These are phyloP conservation scores for Ceratopteris richardii DNA, from an alignment of 75 land plant species.

Conservation along the genomic window DNA sequence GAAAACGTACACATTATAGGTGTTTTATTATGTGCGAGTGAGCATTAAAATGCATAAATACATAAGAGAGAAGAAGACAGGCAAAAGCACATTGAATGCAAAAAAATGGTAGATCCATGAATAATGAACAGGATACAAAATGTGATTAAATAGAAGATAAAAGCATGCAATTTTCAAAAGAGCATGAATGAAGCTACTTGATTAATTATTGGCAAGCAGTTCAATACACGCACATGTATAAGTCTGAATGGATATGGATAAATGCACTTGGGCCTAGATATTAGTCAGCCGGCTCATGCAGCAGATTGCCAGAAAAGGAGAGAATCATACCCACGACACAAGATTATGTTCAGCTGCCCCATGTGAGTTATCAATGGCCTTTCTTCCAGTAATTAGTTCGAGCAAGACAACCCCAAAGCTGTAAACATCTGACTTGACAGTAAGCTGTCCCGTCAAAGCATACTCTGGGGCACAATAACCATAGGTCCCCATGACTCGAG, in stretches of 20 bases:
- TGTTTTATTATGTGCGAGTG: too few species aligned
- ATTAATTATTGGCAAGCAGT: not conserved
- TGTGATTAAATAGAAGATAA: too few species aligned
- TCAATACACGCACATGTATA: not conserved
- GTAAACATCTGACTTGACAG: constrained; percentile 70
- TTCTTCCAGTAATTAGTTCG: constrained; percentile 64
- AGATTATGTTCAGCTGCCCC: constrained; percentile 62
- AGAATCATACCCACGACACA: constrained; percentile 33
- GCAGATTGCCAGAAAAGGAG: not conserved
- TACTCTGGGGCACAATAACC: constrained; percentile 82
- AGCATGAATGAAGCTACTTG: too few species aligned
- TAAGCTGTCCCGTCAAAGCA: constrained; percentile 75
- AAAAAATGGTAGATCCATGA: too few species aligned
- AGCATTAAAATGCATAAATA: too few species aligned
- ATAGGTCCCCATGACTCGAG: constrained; percentile 70
- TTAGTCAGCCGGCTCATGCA: not conserved
- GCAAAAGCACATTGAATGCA: too few species aligned
- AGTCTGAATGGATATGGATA: not conserved
- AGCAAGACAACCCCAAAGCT: constrained; percentile 72
- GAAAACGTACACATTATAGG: too few species aligned
- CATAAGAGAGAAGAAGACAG: too few species aligned
- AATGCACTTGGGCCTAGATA: not conserved
- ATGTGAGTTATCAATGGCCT: constrained; percentile 61
- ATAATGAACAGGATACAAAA: too few species aligned
- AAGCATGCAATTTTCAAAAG: too few species aligned